Evolutionary conservation across 2,329 filamentous ascomycete species (phyloP).

Genomic region (Colletotrichum eleusines): DNA sequence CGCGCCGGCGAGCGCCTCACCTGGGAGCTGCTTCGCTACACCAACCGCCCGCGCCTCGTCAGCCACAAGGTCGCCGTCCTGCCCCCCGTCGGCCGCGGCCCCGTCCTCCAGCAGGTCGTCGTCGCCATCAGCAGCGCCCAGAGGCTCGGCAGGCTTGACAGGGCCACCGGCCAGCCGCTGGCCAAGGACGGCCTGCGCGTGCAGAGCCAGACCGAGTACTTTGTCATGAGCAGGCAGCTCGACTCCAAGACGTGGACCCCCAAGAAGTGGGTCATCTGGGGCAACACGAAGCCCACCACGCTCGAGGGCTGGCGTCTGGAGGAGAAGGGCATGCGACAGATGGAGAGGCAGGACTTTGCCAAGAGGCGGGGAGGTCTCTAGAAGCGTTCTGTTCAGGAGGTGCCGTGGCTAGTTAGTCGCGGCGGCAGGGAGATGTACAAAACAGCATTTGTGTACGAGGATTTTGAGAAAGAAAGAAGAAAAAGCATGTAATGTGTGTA

Average conservation of each 20-base stretch:
- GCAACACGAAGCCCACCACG: constrained; percentile 68
- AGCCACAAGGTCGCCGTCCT: constrained; percentile 66
- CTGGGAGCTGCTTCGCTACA: constrained; percentile 69
- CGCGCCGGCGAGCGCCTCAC: constrained; percentile 56
- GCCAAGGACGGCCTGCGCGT: constrained; percentile 60
- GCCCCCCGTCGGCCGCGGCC: constrained; percentile 52
- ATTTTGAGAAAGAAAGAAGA: not conserved
- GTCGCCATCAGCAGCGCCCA: constrained; percentile 71
- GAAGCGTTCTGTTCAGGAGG: not conserved
- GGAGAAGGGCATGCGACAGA: constrained; percentile 52
- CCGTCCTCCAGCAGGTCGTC: constrained; percentile 68
- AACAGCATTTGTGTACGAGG: constrained; percentile 32
- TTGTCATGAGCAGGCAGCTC: constrained; percentile 68
- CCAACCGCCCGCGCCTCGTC: constrained; percentile 62
- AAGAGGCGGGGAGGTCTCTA: constrained; percentile 32
- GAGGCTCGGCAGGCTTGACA: constrained; percentile 59
- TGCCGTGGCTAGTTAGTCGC: not conserved
- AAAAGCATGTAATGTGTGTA: constrained; percentile 43
- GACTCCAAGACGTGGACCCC: constrained; percentile 60
- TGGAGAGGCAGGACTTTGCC: constrained; percentile 43
- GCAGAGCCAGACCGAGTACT: constrained; percentile 71
- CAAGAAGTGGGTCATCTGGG: constrained; percentile 73
- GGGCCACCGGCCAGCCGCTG: constrained; percentile 47
- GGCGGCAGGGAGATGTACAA: not conserved
- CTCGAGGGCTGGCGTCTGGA: constrained; percentile 54